phyloP scores from a whole-genome alignment of 148 eudicot genomes.

The Euryodendron excelsum region DNA sequence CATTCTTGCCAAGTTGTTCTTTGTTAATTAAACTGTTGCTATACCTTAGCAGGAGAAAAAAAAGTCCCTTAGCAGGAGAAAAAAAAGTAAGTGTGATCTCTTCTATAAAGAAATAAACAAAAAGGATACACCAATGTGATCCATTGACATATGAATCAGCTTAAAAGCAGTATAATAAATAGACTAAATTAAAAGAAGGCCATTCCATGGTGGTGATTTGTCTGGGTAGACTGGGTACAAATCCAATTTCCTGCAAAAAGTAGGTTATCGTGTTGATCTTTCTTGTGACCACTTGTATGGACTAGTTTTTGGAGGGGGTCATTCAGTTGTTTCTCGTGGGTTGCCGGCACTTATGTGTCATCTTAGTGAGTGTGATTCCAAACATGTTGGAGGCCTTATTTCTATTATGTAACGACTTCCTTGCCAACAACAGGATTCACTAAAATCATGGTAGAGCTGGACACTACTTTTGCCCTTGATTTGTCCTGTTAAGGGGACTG shows the following conservation, averaged over 20 bases:
- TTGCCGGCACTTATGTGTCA: not conserved
- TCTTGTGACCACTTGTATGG: not conserved
- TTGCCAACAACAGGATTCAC: too few species aligned
- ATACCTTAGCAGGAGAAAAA: too few species aligned
- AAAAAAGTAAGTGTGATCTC: not conserved
- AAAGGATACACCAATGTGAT: not conserved
- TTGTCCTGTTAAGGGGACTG: too few species aligned
- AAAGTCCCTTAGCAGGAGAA: too few species aligned
- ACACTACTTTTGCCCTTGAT: too few species aligned
- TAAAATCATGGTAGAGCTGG: too few species aligned
- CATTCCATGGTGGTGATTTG: not conserved
- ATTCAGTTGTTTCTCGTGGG: not conserved
- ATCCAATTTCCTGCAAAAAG: not conserved
- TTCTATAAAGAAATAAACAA: not conserved
- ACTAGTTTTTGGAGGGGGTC: not conserved
- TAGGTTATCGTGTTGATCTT: not conserved
- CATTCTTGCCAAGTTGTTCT: not conserved
- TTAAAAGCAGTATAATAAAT: not conserved
- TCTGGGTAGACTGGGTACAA: not conserved
- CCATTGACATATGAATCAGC: not conserved
- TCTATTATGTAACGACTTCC: not conserved
- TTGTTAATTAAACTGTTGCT: slow-evolving; percentile 2
- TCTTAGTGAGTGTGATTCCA: not conserved
- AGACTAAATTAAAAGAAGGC: not conserved
- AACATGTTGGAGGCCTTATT: not conserved